Conservation (phyloP, 176 grass and related monocot genomes). For the Eleusine indica region DNA sequence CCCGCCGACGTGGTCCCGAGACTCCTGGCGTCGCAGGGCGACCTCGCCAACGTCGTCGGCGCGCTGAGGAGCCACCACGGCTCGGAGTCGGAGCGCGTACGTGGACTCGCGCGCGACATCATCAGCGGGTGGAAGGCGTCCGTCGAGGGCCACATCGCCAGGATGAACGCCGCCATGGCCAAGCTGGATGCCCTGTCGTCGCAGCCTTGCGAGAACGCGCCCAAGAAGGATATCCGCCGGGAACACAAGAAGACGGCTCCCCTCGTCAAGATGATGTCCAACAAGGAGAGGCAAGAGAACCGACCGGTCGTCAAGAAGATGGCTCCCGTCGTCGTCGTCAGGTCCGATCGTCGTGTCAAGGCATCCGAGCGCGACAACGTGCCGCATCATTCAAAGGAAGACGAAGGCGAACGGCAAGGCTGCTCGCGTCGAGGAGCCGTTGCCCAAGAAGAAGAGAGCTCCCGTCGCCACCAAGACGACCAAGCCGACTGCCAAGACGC, state of each 20-base stretch:
- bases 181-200: not conserved
- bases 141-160: not conserved
- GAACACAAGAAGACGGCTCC: too few species aligned
- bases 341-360: too few species aligned
- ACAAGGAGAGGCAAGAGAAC: not conserved
- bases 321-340: not conserved
- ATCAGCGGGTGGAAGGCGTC: not conserved
- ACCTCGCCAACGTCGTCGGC: not conserved
- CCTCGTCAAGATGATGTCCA: too few species aligned
- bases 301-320: not conserved
- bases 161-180: not conserved
- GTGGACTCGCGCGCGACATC: not conserved
- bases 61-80: not conserved
- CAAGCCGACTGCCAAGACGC: not conserved
- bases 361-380: too few species aligned
- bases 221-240: too few species aligned
- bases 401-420: too few species aligned
- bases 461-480: not conserved
- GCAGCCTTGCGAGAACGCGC: too few species aligned
- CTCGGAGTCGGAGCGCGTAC: not conserved
- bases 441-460: not conserved
- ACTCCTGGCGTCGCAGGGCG: not conserved
- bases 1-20: not conserved
- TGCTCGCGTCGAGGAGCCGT: not conserved
- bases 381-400: too few species aligned